These are phyloP conservation scores for Suillus lakei DNA, from an alignment of 768 basidiomycete species.

Conservation along the genomic window DNA sequence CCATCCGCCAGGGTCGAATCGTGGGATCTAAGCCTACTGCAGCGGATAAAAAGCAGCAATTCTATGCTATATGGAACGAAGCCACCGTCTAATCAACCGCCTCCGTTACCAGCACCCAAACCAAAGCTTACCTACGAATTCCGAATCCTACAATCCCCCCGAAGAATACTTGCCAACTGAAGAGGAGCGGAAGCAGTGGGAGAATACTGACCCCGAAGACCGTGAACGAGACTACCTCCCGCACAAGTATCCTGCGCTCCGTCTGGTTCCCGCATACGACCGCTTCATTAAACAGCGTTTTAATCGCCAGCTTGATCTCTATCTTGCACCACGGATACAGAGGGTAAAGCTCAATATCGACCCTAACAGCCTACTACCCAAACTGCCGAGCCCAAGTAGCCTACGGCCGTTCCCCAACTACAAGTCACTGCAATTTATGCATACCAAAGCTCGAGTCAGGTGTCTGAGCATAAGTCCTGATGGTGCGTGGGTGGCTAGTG, in stretches of 20 bases:
- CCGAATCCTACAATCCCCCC: conserved; percentile 99
- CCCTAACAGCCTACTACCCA: conserved; percentile 89
- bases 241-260: conserved; percentile 80
- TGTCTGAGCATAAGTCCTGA: conserved; percentile 84
- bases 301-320: conserved; percentile 91
- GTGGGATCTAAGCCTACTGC: conserved; percentile 86
- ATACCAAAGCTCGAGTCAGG: conserved; percentile 70
- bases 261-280: conserved; percentile 91
- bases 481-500: conserved; percentile 90
- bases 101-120: conserved; percentile 94
- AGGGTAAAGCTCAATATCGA: conserved; percentile 89
- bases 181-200: conserved; percentile 83
- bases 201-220: conserved; percentile 84
- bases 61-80: conserved; percentile 93
- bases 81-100: conserved; percentile 71
- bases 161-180: conserved; percentile 92
- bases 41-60: conserved; percentile 62
- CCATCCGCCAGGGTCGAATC: conserved; percentile 95
- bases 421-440: conserved; percentile 70
- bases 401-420: conserved; percentile 95
- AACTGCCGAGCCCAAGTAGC: conserved; percentile 90
- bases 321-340: conserved; percentile 92
- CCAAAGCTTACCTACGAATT: conserved; percentile 84
- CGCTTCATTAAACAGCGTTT: conserved; percentile 94
- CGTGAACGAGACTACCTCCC: conserved; percentile 89